Evolutionary conservation across 495 filamentous ascomycete genomes (phyloP), one percentile per base, ranked within the genome.

Genomic region (Hypomontagnella submonticulosa): DNA sequence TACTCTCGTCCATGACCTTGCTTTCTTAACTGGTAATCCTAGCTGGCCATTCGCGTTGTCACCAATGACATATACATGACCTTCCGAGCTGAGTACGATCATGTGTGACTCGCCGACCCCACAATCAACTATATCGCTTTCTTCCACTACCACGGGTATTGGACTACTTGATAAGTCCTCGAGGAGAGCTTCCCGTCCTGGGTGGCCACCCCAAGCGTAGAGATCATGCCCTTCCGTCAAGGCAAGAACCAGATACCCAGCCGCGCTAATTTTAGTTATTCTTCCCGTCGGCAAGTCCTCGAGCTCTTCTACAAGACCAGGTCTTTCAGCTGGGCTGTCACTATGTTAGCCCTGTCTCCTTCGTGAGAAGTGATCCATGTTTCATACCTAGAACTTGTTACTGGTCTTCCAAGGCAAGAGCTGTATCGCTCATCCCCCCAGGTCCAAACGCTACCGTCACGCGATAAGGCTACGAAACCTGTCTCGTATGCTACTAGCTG

Each of bases 121-220:
- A 3, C 87, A 80, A 68, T 89, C 87, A 4, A 79, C 63, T 13
- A 90, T 75, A 56, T 79, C 63, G 33, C 75, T 58, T 15, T 77
- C 70, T 42, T 74, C 72, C 10, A 81, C 72, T 9, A 77, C 73
- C 5, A 79, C 69, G 0, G 78, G 77, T 5, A 27, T 69, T 4
- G 76, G 76, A 11, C 57, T 61, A 46, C 59, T 62, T 18, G 71
- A 70, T 43, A 78, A 38, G 5, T 42, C 64, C 36, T 69, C 65
- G 1, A 71, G 46, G 16, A 70, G 33, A 33, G 66, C 50, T 27
- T 19, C 20, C 23, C 53, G 57, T 0, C 60, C 71, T 32, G 69
- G 70, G 38, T 73, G 61, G 3, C 78, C 73, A 46, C 89, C 88
- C 89, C 89, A 92, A 40, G 84, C 59, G 71, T 90, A 91, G 3